Conservation (phyloP, 2,329 filamentous ascomycete genomes). For the Lasiodiplodia citricola region DNA sequence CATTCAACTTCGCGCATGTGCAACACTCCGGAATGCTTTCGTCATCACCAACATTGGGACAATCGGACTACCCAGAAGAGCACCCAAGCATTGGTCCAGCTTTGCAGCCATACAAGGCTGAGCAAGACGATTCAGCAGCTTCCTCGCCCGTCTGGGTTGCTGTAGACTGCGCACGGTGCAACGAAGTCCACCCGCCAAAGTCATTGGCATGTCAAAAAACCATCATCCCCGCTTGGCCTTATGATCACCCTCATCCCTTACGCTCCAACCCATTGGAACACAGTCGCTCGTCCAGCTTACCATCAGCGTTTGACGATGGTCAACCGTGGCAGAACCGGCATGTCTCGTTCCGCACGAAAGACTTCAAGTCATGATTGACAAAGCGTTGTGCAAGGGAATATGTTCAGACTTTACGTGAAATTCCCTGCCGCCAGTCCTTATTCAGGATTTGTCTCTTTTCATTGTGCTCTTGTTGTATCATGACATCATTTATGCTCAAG, state of each 20-base stretch:
- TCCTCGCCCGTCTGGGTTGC: slow-evolving; percentile 15
- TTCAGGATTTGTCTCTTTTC: not conserved
- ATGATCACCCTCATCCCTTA: slow-evolving; percentile 20
- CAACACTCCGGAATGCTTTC: not conserved
- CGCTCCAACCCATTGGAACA: slow-evolving; percentile 19
- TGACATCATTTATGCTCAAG: not conserved
- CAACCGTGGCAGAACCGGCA: slow-evolving; percentile 17
- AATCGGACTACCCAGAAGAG: not conserved
- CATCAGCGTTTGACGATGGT: not conserved
- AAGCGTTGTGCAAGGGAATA: not conserved
- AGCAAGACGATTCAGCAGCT: not conserved
- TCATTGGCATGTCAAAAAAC: not conserved
- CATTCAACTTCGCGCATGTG: slow-evolving; percentile 12
- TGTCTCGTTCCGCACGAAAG: slow-evolving; percentile 4
- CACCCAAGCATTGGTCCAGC: not conserved
- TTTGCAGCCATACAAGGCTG: not conserved
- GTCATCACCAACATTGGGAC: not conserved
- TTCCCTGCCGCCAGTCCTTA: not conserved
- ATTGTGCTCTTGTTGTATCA: not conserved
- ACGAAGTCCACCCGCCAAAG: not conserved
- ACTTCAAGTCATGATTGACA: not conserved
- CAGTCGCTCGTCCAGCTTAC: not conserved
- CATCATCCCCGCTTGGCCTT: slow-evolving; percentile 8
- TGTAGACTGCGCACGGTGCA: slow-evolving; percentile 16
- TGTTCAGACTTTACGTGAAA: not conserved